Evolutionary conservation across 2,329 filamentous ascomycete genomes (phyloP), one percentile per base, ranked within the genome.

Genomic region (Ramichloridium luteum): DNA sequence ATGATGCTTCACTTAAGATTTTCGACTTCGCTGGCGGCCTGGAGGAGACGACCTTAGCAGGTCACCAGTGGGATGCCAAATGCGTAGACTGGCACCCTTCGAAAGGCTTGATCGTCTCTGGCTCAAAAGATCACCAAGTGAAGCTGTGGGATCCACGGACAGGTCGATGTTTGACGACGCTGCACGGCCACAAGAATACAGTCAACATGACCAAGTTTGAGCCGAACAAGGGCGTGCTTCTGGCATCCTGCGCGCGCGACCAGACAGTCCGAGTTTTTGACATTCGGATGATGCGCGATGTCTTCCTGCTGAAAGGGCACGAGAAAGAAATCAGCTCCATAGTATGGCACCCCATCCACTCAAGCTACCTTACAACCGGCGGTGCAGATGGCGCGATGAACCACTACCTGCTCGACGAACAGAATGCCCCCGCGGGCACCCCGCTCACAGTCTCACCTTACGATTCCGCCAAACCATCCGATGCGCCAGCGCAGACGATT

Each of bases 61-160:
- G 90, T n/a, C 90, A 98, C 56, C 84, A 85, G 42, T 98, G 90
- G 90, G 90, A 98, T 53, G 86, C 84, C 13, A 96, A 96, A 58
- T 83, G 77, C 32, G 92, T 92, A 35, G 88, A 98, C 54, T 98
- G 90, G 90, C 90, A 98, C 61, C 86, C 88, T 1, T 81, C 79
- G 13, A 96, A 94, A 61, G 90, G 90, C 1, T 62, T 98, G 4
- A 70, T 98, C 17, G 88, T 93, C 3, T 96, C 90, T 1, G 90
- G 90, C 22, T 96, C 88, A 8, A 98, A 98, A 60, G 90, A 98
- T 51, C 88, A 98, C 57, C 67, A 93, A 40, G 84, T 98, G 50
- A 96, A 96, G 57, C 74, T 98, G 26, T 98, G 90, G 90, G 90
- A 98, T 56, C 90, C 90, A n/a, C 74, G 90, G 34, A 88, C 79